A percentile compares a stretch with the other conserved stretches of the same genome.
Conservation (phyloP, 768 basidiomycete genomes). For the button mushroom (Agaricus bisporus) region DNA sequence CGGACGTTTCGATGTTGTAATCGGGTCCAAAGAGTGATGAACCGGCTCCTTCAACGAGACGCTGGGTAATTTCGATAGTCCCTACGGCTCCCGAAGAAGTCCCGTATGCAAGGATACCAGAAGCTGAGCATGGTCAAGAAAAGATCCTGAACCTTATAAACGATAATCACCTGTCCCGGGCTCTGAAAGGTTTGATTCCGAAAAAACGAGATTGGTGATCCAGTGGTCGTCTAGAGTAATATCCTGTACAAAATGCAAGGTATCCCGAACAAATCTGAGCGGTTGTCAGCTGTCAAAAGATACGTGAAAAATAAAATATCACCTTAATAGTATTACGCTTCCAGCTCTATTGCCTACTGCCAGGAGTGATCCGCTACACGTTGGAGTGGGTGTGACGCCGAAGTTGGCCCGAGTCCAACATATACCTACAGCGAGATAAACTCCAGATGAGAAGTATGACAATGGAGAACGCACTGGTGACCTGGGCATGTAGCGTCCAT, state of each 20-base stretch:
- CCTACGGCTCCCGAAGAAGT: constrained; percentile 53
- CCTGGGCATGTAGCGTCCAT: constrained; percentile 46
- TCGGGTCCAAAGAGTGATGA: constrained; percentile 24
- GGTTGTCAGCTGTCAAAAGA: neutral
- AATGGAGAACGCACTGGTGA: constrained; percentile 38
- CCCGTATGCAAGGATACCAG: constrained; percentile 52
- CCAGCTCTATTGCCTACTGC: constrained; percentile 69
- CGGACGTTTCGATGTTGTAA: constrained; percentile 26
- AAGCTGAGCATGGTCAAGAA: constrained; percentile 32
- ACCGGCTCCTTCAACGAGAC: constrained; percentile 20
- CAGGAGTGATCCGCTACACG: constrained; percentile 56
- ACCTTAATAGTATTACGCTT: constrained; percentile 51
- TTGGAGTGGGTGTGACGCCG: constrained; percentile 39
- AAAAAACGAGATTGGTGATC: constrained; percentile 59
- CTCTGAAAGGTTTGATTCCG: constrained; percentile 40
- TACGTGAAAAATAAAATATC: constrained; percentile 15
- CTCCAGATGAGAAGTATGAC: neutral
- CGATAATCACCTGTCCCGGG: constrained; percentile 35
- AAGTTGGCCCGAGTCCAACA: constrained; percentile 70
- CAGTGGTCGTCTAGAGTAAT: constrained; percentile 48
- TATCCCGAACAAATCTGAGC: neutral
- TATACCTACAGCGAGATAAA: constrained; percentile 39
- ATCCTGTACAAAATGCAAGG: constrained; percentile 22
- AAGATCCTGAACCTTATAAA: neutral
- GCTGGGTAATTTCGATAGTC: constrained; percentile 49